Evolutionary conservation across 139 green algal genomes (phyloP), one percentile per base, ranked within the genome.

Genomic region (Tetradesmus obliquus): DNA sequence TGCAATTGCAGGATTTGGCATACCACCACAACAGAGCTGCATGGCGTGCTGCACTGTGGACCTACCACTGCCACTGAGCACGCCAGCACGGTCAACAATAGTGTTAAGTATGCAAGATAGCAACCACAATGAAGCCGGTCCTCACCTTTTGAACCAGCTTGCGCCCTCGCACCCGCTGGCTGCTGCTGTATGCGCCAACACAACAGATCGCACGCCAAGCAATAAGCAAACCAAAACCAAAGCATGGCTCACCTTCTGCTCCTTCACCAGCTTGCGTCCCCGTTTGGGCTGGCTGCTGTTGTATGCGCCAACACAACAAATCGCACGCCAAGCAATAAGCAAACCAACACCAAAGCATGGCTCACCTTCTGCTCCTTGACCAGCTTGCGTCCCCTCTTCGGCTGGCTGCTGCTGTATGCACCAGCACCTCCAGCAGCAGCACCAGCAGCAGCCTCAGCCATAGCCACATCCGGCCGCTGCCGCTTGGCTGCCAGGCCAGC

Each of bases 311-410:
- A 45, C 57, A 66, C 57, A 66, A 66, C 57, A 66, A 2, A 9
- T 9, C 32, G 32, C 32, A 45, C 32, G 32, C 32, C 32, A 45
- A 45, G 8, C 57, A 66, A 76, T 9, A 76, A 76, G 10, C 66
- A 72, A 6, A 80, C 10, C 1, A 51, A 54, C 5, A 72, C 20
- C 53, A 15, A 24, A 87, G n/a, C 66, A 58, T 45, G 13, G 3
- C 86, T 19, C 79, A 94, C 93, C 93, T 94, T 94, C 55, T 94
- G 90, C 66, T 94, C 93, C 84, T 94, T 94, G 8, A 92, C 84
- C 9, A 92, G 57, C 51, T 92, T 86, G 51, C 91, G 72, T 9
- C 91, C 91, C 55, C 92, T 24, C 76, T 94, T 94, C 0, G 84
- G 55, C 55, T 91, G 86, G 22, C 60, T 87, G 45, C 55, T 86